These are phyloP conservation scores for Atkinsonella hypoxylon DNA, from an alignment of 2,329 filamentous ascomycete species.

Conservation along the genomic window DNA sequence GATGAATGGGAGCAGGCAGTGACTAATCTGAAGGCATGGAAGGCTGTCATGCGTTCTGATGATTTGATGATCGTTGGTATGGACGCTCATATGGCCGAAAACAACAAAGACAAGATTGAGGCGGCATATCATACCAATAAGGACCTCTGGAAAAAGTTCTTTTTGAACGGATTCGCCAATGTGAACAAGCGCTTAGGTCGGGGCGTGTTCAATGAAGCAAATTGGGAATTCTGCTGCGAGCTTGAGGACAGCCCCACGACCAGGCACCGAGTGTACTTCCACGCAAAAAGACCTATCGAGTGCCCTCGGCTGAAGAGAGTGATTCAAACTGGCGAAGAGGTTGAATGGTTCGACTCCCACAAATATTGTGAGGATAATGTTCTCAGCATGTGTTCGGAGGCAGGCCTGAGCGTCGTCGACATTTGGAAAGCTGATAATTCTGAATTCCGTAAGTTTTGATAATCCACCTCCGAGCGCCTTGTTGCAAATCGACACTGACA, in stretches of 20 bases:
- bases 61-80: slow-evolving; percentile 29
- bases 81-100: slow-evolving; percentile 25
- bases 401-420: slow-evolving; percentile 23
- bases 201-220: slow-evolving; percentile 22
- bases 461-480: neutral
- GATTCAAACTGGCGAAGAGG: slow-evolving; percentile 21
- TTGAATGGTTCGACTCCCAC: slow-evolving; percentile 33
- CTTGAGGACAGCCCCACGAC: slow-evolving; percentile 24
- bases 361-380: slow-evolving; percentile 26
- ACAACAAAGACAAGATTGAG: slow-evolving; percentile 26
- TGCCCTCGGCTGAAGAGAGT: slow-evolving; percentile 13
- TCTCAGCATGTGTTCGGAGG: slow-evolving; percentile 26
- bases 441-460: slow-evolving; percentile 24
- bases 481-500: slow-evolving; percentile 11
- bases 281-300: slow-evolving; percentile 21
- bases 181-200: slow-evolving; percentile 24
- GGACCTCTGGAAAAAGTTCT: slow-evolving; percentile 24
- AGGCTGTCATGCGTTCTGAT: slow-evolving; percentile 19
- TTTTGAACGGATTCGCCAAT: slow-evolving; percentile 26
- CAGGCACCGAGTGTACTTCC: slow-evolving; percentile 28
- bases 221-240: slow-evolving; percentile 26
- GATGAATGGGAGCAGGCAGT: slow-evolving; percentile 25
- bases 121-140: slow-evolving; percentile 26
- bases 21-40: slow-evolving; percentile 24
- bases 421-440: slow-evolving; percentile 25